phyloP scores from a whole-genome alignment of 148 eudicot species.

The Amaranthus cruentus region DNA sequence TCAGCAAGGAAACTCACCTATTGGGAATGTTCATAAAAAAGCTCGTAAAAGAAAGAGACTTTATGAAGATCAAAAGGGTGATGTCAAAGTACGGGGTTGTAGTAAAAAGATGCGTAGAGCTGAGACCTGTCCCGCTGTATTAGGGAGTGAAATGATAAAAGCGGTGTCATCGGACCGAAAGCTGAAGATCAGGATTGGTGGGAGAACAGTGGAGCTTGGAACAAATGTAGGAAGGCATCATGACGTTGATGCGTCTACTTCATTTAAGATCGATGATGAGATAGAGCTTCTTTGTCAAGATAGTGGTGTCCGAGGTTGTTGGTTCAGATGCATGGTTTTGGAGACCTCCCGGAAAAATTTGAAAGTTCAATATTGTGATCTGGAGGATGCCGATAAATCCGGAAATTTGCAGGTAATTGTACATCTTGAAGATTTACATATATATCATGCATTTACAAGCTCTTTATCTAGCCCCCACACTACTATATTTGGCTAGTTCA shows the following conservation, averaged over 20 bases:
- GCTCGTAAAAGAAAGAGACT: constrained; percentile 18
- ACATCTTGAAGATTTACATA: neutral
- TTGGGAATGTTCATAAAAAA: neutral
- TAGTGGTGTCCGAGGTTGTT: constrained; percentile 88
- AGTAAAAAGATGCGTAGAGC: constrained; percentile 13
- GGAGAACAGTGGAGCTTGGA: constrained; percentile 8
- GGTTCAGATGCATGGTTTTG: constrained; percentile 75
- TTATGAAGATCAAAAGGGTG: neutral
- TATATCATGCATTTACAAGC: no score
- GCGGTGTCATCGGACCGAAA: constrained; percentile 17
- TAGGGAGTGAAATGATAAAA: constrained; percentile 10
- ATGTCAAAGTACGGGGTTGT: constrained; percentile 5
- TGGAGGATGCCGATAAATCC: constrained; percentile 61
- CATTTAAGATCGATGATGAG: constrained; percentile 48
- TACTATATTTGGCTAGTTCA: no score
- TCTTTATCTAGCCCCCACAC: no score
- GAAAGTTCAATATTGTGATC: constrained; percentile 68
- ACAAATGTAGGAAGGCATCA: constrained; percentile 16
- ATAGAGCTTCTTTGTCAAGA: constrained; percentile 80
- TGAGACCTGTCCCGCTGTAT: constrained; percentile 12
- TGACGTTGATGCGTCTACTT: constrained; percentile 12
- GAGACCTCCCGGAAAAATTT: constrained; percentile 42
- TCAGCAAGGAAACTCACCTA: constrained; percentile 2
- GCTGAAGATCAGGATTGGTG: constrained; percentile 32
- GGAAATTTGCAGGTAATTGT: constrained; percentile 66